Percentiles rank a stretch among this genome's conserved stretches.
phyloP scores from a whole-genome alignment of 2,329 filamentous ascomycete genomes.

The Phialocephala subalpina region DNA sequence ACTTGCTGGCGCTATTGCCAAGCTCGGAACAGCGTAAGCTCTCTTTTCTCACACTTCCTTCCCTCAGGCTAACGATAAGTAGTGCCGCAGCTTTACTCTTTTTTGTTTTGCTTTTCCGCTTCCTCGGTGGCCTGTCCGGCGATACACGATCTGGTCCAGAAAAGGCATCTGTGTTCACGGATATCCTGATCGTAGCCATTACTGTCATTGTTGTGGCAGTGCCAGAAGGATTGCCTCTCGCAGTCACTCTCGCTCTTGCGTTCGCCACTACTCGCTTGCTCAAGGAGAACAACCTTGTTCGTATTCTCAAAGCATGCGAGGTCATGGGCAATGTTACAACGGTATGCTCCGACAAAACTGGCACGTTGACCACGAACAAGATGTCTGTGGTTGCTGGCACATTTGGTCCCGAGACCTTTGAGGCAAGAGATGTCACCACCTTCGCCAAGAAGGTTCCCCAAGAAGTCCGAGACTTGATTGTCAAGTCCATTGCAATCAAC shows the following conservation, averaged over 20 bases:
- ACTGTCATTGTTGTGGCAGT: conserved; percentile 74
- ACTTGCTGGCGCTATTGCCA: conserved; percentile 84
- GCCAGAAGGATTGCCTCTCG: conserved; percentile 72
- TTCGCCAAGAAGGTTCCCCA: too few relatives aligned
- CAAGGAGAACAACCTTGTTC: conserved; percentile 75
- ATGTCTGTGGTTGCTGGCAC: conserved; percentile 81
- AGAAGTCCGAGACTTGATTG: too few relatives aligned
- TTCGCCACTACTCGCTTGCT: conserved; percentile 74
- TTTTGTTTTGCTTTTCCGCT: conserved; percentile 81
- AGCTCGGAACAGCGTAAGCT: conserved; percentile 73
- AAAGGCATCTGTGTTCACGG: conserved; percentile 68
- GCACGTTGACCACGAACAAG: conserved; percentile 77
- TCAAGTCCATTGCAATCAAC: conserved; percentile 73
- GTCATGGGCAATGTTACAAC: conserved; percentile 78
- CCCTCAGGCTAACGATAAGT: too few relatives aligned
- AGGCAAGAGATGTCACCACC: too few relatives aligned
- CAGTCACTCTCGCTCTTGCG: conserved; percentile 72
- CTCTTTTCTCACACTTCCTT: too few relatives aligned
- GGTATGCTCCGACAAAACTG: conserved; percentile 83
- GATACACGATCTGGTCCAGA: conserved; percentile 56
- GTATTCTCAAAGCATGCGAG: conserved; percentile 71
- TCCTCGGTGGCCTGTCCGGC: conserved; percentile 66
- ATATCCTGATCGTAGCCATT: conserved; percentile 69
- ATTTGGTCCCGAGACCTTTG: conserved; percentile 69
- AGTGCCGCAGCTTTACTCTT: conserved; percentile 79